phyloP scores from a whole-genome alignment of 225 moss, liverwort and hornwort species.

The Neckera pumila region DNA sequence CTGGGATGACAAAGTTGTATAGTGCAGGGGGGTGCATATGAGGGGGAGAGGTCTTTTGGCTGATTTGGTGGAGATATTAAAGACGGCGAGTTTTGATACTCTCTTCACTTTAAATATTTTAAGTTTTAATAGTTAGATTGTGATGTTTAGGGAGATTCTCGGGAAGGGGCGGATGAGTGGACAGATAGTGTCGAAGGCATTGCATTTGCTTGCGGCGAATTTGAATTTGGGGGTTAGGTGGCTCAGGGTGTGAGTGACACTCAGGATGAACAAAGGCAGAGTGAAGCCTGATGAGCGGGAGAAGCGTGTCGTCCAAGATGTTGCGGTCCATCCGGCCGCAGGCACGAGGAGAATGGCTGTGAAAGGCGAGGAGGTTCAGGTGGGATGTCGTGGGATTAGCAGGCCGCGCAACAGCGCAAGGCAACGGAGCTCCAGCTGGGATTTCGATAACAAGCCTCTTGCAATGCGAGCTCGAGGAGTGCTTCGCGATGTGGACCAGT shows the following conservation, averaged over 20 bases:
- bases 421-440: constrained; percentile 33
- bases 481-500: constrained; percentile 23
- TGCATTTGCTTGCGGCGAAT: neutral
- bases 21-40: neutral
- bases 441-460: constrained; percentile 29
- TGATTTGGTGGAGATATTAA: neutral
- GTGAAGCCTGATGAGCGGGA: constrained; percentile 25
- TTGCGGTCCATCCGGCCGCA: constrained; percentile 24
- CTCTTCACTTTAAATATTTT: neutral
- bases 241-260: neutral
- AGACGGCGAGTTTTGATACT: neutral
- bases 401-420: constrained; percentile 16
- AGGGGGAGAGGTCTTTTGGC: neutral
- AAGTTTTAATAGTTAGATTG: neutral
- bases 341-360: constrained; percentile 24
- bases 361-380: constrained; percentile 42
- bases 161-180: neutral
- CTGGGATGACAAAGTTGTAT: neutral
- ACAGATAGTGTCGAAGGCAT: neutral
- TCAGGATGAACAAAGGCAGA: constrained; percentile 32
- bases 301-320: constrained; percentile 25
- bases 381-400: constrained; percentile 42
- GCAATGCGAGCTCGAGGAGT: constrained; percentile 12
- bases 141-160: neutral
- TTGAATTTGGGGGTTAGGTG: neutral